Base-by-base conservation (phyloP, 2,329 filamentous ascomycete genomes). In the Colletotrichum godetiae region DNA sequence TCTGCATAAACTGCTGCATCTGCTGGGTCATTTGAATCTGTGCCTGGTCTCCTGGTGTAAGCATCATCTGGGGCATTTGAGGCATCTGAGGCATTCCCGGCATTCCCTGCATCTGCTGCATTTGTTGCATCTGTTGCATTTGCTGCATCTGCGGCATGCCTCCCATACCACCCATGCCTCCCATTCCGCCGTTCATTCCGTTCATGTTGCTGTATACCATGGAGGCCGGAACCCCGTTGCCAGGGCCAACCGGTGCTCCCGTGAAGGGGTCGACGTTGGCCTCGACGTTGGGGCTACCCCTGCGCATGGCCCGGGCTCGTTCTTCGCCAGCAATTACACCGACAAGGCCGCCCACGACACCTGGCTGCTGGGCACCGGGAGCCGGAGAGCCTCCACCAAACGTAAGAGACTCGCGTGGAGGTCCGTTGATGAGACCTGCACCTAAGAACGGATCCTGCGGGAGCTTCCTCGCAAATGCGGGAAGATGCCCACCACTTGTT, bases 291-390 rank as follows among this genome's bases (percentile, higher is more conserved):
- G 94, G 94, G 78, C 93, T 97, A 42, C 94, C 94, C 78, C 95
- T 88, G 77, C 95, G 88, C 86, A 94, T 87, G 35, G 94, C 94
- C 76, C 92, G 89, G 53, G 93, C 92, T 60, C 94, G 89, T 81
- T 97, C 95, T 82, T 97, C 95, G 65, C 87, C 93, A 42, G 94
- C 94, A 82, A 98, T 98, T 10, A 98, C 94, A 11, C 95, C 95
- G 24, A 98, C 93, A 12, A 98, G 87, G 12, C 95, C 95, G 55
- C 94, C 94, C 1, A 93, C 92, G 6, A 88, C 79, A 31, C 67
- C 27, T 31, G 82, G 76, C 53, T 82, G 79, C 79, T 84, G 79
- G 55, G 84, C 79, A 61, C 80, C 78, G 70, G 83, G 77, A 78
- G 82, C 77, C 76, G 87, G 75, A 24, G 85, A 80, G 29, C 91